Conservation (phyloP, 495 filamentous ascomycete genomes). For the Aspergillus sclerotiicarbonarius region DNA sequence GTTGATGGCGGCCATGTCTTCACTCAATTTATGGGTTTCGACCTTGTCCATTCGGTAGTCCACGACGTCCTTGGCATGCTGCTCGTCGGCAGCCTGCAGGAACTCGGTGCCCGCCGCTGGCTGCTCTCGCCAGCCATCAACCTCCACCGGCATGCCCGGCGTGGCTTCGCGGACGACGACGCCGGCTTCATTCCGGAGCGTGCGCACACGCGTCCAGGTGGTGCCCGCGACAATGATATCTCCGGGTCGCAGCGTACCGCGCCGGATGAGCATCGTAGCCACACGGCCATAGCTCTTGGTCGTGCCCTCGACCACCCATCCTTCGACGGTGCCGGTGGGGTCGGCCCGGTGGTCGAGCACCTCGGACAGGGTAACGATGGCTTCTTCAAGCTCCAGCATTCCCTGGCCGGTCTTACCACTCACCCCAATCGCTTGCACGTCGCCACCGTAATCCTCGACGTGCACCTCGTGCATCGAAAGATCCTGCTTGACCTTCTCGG, state of each 20-base stretch:
- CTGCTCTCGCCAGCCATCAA: slow-evolving; percentile 92
- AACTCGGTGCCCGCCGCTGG: slow-evolving; percentile 87
- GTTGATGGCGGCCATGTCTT: slow-evolving; percentile 77
- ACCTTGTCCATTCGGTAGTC: slow-evolving; percentile 66
- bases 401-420: slow-evolving; percentile 93
- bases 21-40: slow-evolving; percentile 58
- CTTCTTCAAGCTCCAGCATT: slow-evolving; percentile 90
- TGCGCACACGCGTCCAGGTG: slow-evolving; percentile 79
- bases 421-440: slow-evolving; percentile 86
- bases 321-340: slow-evolving; percentile 72
- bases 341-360: slow-evolving; percentile 88
- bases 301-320: slow-evolving; percentile 91
- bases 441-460: slow-evolving; percentile 93
- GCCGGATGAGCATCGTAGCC: slow-evolving; percentile 83
- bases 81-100: slow-evolving; percentile 75
- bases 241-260: slow-evolving; percentile 78
- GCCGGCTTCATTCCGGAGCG: slow-evolving; percentile 83
- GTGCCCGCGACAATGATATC: slow-evolving; percentile 85
- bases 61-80: slow-evolving; percentile 76
- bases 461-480: slow-evolving; percentile 82
- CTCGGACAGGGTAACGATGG: slow-evolving; percentile 77
- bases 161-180: slow-evolving; percentile 66
- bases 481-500: slow-evolving; percentile 83
- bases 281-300: slow-evolving; percentile 84
- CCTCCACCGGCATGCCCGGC: slow-evolving; percentile 85